Evolutionary conservation across 129 eudicot species (phyloP), one percentile per base, ranked within the genome.

Genomic region (Centaurea solstitialis): DNA sequence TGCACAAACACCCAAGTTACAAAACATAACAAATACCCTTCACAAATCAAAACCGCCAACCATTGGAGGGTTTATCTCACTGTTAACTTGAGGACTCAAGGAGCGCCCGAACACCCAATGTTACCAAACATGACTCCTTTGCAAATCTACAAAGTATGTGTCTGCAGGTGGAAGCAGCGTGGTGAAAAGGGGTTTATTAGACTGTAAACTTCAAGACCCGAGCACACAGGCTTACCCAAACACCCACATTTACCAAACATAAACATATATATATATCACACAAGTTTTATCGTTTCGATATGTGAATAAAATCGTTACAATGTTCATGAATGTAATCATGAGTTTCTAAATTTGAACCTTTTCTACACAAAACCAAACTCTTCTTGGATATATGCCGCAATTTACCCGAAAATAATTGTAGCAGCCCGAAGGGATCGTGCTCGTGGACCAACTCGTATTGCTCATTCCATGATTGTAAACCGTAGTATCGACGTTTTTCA

Each of bases 291-390:
- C 22, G 9, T 57, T 57, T 57, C 2, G 30, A 20, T 21, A 21
- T 9, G 8, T 18, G 28, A 64, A 64, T 9, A 20, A 20, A 64
- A 64, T 64, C 68, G 22, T 20, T 64, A 57, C 65, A 5, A 57
- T 57, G 65, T n/a, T n/a, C 78, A 61, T 61, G n/a, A 62, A 74
- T 18, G 12, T 72, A 79, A 15, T 53, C 76, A 30, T 47, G 20
- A 70, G 20, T 72, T 35, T 50, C 76, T 70, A 57, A 17, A 57
- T 57, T 35, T 47, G 68, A 66, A 73, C 73, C 70, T 38, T 62
- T 59, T 62, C 73, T 23, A 80, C 18, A 78, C 59, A 70, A 76
- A 43, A 73, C 74, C 79, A 64, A 7, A 35, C 50, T 81, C 84
- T 66, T 80, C 40, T 72, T 26, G 79, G 30, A 72, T 80, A 72